A percentile compares a stretch with the other conserved stretches of the same genome.
Evolutionary conservation across 345 rosid genomes (phyloP).

Genomic region (Arabidopsis thaliana): DNA sequence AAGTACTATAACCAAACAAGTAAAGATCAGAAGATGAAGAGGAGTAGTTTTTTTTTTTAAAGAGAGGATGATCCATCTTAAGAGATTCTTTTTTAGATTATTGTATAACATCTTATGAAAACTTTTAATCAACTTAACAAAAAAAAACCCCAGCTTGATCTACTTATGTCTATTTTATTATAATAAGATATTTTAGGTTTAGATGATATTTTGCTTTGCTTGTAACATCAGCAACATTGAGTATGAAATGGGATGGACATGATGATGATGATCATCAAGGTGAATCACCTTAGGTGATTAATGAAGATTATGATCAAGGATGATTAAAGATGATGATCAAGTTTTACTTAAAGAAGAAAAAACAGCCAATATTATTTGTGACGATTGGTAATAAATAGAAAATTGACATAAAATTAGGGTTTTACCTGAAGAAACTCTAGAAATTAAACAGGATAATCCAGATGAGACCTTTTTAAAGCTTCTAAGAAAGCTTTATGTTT

Average conservation of each 20-base stretch:
- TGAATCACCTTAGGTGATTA: constrained; percentile 26
- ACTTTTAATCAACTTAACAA: neutral
- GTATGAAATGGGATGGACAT: constrained; percentile 27
- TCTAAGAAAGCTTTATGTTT: constrained; percentile 17
- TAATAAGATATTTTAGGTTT: constrained; percentile 12
- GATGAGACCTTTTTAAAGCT: constrained; percentile 26
- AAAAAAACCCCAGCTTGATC: neutral
- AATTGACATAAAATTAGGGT: constrained; percentile 38
- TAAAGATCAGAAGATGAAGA: constrained; percentile 11
- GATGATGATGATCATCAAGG: constrained; percentile 22
- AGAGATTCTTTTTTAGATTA: neutral
- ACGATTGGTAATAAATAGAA: neutral
- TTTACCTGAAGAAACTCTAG: constrained; percentile 42
- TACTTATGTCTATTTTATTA: neutral
- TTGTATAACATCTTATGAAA: neutral
- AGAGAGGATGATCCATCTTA: constrained; percentile 7
- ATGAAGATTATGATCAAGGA: constrained; percentile 17
- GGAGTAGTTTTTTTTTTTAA: neutral
- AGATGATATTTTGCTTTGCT: constrained; percentile 46
- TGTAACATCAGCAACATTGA: constrained; percentile 47
- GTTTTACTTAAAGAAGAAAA: constrained; percentile 18
- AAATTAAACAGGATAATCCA: constrained; percentile 15
- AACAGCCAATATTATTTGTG: neutral
- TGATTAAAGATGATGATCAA: constrained; percentile 3
- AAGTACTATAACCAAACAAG: constrained; percentile 8